Base-by-base conservation (phyloP, 495 filamentous ascomycete species). In the Tetracladium marchalianum region DNA sequence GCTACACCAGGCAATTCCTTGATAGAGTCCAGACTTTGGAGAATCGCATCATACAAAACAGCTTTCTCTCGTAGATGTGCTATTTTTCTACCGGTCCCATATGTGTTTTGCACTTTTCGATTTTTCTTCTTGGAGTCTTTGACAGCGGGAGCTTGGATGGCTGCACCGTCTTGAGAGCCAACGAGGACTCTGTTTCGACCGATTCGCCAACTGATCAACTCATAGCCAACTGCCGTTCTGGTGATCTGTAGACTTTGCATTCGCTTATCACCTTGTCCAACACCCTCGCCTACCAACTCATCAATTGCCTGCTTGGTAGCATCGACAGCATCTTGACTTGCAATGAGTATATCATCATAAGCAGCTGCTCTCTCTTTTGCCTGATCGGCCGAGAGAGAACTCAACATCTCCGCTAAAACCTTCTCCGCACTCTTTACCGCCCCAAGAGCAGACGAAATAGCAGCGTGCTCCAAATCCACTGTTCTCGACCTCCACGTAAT, bases 211-310 rank as follows among this genome's bases (percentile, higher is more conserved):
- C 85, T 87, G 39, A 99, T 80, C 62, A 96, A 75, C 52, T 81
- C 82, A 59, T 90, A 97, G 62, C 93, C 93, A 22, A 96, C 86
- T 1, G 89, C 86, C 0, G 93, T 94, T 16, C 84, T 81, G 5
- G 89, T 95, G 48, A 97, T 84, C 42, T 95, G 89, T 35, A 99
- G 69, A 47, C 86, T 81, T 64, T 99, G 93, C 83, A 97, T 85
- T 37, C 88, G 76, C 41, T 75, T 72, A 57, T 99, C 92, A 43
- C 87, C 78, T 56, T 84, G 82, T n/a, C 82, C 72, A 22, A 95
- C 79, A 1, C 87, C 85, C 55, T 97, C 93, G 50, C 70, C 77
- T 37, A 74, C 72, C 22, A 95, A 69, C 57, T 96, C 92, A 47
- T 97, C 92, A 52, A 97, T 90, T 17, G 87, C 88, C 43, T 82